phyloP scores from a whole-genome alignment of 2,329 filamentous ascomycete genomes.

The Aspergillus arachidicola region DNA sequence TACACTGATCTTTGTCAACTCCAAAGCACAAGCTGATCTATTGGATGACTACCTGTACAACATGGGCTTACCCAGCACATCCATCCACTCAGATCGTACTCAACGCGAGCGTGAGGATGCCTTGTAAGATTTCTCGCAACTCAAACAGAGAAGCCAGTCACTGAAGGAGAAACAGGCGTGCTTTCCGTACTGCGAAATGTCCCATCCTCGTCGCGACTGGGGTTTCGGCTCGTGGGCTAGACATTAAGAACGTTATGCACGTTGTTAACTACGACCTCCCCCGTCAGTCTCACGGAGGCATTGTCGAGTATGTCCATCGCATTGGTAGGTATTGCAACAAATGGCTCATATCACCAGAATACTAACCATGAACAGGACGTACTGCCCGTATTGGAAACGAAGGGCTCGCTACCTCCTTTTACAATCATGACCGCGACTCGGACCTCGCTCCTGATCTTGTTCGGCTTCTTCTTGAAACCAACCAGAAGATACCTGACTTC shows the following conservation, averaged over 20 bases:
- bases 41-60: conserved; percentile 89
- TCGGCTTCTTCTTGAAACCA: conserved; percentile 78
- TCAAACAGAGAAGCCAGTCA: neutral
- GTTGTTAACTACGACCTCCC: conserved; percentile 95
- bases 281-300: conserved; percentile 73
- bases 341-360: neutral
- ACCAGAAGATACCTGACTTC: conserved; percentile 81
- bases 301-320: conserved; percentile 90
- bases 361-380: conserved; percentile 60
- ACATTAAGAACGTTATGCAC: conserved; percentile 83
- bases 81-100: conserved; percentile 83
- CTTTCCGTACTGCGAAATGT: conserved; percentile 73
- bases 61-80: conserved; percentile 75
- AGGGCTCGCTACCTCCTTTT: conserved; percentile 87
- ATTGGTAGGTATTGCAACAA: conserved; percentile 66
- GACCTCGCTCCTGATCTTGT: conserved; percentile 73
- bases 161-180: conserved; percentile 53
- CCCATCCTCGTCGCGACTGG: conserved; percentile 87
- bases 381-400: conserved; percentile 90
- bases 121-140: conserved; percentile 57
- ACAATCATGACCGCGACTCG: conserved; percentile 70
- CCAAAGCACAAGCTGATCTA: conserved; percentile 74
- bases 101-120: conserved; percentile 92
- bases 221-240: conserved; percentile 83
- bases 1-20: conserved; percentile 89